Evolutionary conservation across 768 basidiomycete genomes (phyloP), one percentile per base, ranked within the genome.

Genomic region (Tremella fuciformis): DNA sequence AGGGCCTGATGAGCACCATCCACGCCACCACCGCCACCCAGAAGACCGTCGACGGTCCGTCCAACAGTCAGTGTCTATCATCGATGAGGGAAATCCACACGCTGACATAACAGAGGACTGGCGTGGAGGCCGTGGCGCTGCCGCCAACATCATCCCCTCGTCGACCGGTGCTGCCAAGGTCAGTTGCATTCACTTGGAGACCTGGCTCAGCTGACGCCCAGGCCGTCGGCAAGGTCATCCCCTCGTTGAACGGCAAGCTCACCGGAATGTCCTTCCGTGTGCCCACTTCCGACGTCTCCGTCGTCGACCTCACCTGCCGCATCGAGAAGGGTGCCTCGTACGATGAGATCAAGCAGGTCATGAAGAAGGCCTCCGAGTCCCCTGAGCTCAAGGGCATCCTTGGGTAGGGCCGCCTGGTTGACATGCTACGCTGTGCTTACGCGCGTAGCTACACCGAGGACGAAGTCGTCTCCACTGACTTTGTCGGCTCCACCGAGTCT

Each of bases 111-210:
- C 44, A 74, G 73, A 75, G 73, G 73, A 75, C 68, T 75, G 76
- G 76, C 70, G 76, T 58, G 76, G 76, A 57, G 76, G 76, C 57
- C 94, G 94, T 80, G 86, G 86, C 73, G 91, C 93, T 66, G 88
- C 86, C 80, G 88, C 88, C 82, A 99, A 99, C 85, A 97, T 99
- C 81, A 99, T 99, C 77, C 94, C 94, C 50, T 96, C 93, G 21
- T 94, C 93, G 69, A 97, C 94, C 67, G 94, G 94, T 80, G 94
- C 94, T 65, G 94, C 94, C 78, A 99, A 98, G 76, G 77, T 70
- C 7, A 38, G 69, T 60, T 15, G 13, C 22, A 13, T 39, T 13
- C 8, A 8, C 22, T 18, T 46, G 18, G 40, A 7, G 18, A 16
- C 19, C 50, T 16, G 21, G 39, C 13, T 25, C 41, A 46, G 18